Evolutionary conservation across 2,329 filamentous ascomycete genomes (phyloP).

Genomic region (Sclerotinia borealis): DNA sequence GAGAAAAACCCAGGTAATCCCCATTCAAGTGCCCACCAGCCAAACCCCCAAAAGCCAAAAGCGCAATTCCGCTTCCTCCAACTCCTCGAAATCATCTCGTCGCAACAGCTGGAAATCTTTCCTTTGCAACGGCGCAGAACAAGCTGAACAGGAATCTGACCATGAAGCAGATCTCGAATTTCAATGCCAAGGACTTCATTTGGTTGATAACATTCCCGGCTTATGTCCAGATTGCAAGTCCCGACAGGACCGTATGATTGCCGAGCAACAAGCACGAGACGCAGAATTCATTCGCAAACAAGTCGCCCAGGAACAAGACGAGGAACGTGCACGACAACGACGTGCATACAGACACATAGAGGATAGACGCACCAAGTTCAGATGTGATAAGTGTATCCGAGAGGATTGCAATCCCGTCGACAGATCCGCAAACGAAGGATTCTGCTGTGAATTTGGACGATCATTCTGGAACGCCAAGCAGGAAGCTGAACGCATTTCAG

Average conservation of each 20-base stretch:
- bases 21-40: neutral
- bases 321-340: neutral
- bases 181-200: neutral
- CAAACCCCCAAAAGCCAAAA: neutral
- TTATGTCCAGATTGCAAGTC: neutral
- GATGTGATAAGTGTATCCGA: conserved; percentile 9
- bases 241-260: neutral
- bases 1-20: neutral
- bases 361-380: neutral
- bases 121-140: neutral
- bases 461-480: conserved; percentile 7
- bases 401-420: neutral
- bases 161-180: neutral
- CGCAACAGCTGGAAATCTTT: conserved; percentile 6
- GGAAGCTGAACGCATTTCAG: neutral
- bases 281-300: neutral
- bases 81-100: neutral
- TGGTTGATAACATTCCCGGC: neutral
- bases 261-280: neutral
- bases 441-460: conserved; percentile 18
- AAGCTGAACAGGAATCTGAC: conserved; percentile 1
- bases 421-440: conserved; percentile 12
- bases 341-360: neutral
- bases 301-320: neutral
- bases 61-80: neutral